Evolutionary conservation across 306 rosid species (phyloP), one percentile per base, ranked within the genome.

Genomic region (Lathyrus oleraceus): DNA sequence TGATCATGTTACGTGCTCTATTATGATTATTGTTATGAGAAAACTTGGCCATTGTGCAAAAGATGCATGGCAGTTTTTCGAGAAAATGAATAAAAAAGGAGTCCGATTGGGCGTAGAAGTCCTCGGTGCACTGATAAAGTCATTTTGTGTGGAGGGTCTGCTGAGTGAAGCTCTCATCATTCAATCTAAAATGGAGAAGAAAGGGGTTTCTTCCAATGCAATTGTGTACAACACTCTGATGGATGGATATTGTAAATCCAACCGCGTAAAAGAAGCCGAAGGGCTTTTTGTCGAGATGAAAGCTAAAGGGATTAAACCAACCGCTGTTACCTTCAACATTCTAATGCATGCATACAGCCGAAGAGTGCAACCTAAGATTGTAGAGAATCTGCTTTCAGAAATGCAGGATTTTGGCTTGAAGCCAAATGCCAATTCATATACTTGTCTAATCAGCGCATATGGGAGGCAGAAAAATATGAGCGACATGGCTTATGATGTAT

Each of bases 401-500:
- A 90, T 93, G 98, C 79, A 85, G 79, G 94, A 87, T 47, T 23
- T 71, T 84, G 91, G 96, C 60, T 78, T 93, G 84, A 81, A 72
- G 68, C 96, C 97, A 21, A 86, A 87, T 76, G 94, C 74, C 25
- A 83, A 81, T 75, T 88, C 97, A 20, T 93, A 85, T 76, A 85
- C 98, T 32, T 87, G 91, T 77, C 85, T 90, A 19, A 84, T 93
- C 63, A 85, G 89, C 78, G 98, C 97, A 4, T 93, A 93, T 65
- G 98, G 96, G 45, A 87, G 79, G 85, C 83, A 79, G 81, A 93
- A 81, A 74, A 72, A 77, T 15, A 82, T 81, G 91, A 85, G 90
- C 57, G 96, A 90, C 85, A 76, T 87, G 94, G 98, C 98, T 19
- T 91, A 89, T 3, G 87, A 87, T 81, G 92, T 94, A 36, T 90